These are phyloP conservation scores for Erythrophleum ivorense DNA, from an alignment of 331 rosid genomes.

Conservation along the genomic window DNA sequence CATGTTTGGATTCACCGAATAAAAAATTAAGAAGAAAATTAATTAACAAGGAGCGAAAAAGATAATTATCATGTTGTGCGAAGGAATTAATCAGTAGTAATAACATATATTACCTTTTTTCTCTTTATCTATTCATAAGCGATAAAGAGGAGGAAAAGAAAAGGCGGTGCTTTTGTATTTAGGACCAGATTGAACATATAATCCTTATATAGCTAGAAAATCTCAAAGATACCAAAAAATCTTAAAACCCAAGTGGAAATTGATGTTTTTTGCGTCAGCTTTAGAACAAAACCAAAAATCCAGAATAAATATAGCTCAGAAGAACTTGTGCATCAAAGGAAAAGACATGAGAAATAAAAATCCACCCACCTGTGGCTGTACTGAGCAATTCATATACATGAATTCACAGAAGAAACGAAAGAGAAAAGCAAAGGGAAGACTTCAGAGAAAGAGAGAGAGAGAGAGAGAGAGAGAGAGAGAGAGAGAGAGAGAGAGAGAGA, in stretches of 20 bases:
- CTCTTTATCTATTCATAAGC: neutral
- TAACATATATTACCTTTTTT: constrained; percentile 44
- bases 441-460: too few relatives aligned
- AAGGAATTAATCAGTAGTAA: constrained; percentile 31
- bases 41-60: neutral
- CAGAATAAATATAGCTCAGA: constrained; percentile 46
- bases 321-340: constrained; percentile 37
- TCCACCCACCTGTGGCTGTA: constrained; percentile 64
- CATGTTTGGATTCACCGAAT: neutral
- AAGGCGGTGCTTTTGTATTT: constrained; percentile 40
- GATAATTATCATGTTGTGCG: constrained; percentile 1
- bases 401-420: constrained; percentile 58
- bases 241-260: constrained; percentile 30
- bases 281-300: constrained; percentile 46
- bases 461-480: too few relatives aligned
- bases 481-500: constrained; percentile 48
- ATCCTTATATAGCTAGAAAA: constrained; percentile 23
- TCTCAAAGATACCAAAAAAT: constrained; percentile 33
- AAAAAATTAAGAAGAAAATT: neutral
- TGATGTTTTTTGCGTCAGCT: constrained; percentile 48
- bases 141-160: neutral
- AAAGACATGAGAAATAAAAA: constrained; percentile 39
- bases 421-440: constrained; percentile 61
- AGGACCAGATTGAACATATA: constrained; percentile 42
- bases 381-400: constrained; percentile 60